Evolutionary conservation across 2,329 filamentous ascomycete genomes (phyloP).

Genomic region (Xylariaceae sp.): DNA sequence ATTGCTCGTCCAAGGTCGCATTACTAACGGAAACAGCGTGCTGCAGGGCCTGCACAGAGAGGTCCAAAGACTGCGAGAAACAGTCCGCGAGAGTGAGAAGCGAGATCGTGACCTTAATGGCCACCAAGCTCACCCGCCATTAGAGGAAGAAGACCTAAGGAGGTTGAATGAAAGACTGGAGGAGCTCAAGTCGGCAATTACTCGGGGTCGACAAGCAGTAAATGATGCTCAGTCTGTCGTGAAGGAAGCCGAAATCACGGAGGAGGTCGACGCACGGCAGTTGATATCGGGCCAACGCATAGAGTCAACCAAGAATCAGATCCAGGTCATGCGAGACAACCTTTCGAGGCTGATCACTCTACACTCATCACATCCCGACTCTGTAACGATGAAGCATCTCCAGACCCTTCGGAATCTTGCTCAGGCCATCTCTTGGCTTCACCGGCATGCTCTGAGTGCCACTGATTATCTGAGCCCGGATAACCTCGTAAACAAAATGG

Average conservation of each 20-base stretch:
- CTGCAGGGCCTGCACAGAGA: conserved; percentile 10
- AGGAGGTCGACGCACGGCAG: not conserved
- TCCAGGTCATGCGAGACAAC: conserved; percentile 1
- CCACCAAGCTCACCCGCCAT: not conserved
- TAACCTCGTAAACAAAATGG: not conserved
- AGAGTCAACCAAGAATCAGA: not conserved
- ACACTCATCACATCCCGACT: not conserved
- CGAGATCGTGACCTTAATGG: not conserved
- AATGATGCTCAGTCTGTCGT: conserved; percentile 5
- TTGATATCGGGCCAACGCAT: not conserved
- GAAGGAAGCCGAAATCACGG: conserved; percentile 7
- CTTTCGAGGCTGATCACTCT: not conserved
- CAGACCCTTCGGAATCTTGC: conserved; percentile 1
- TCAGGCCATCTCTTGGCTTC: conserved; percentile 8
- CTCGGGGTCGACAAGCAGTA: conserved; percentile 8
- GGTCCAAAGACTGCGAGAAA: conserved; percentile 5
- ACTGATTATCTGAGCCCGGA: not conserved
- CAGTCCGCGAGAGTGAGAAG: not conserved
- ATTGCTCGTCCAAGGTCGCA: conserved; percentile 6
- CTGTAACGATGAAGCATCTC: conserved; percentile 1
- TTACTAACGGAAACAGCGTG: conserved; percentile 2
- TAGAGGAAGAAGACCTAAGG: conserved; percentile 1
- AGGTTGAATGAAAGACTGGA: not conserved
- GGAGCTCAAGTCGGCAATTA: conserved; percentile 7
- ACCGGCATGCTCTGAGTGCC: not conserved